These are phyloP conservation scores for Hypoxylon sp. DNA, from an alignment of 2,329 filamentous ascomycete genomes.

Conservation along the genomic window DNA sequence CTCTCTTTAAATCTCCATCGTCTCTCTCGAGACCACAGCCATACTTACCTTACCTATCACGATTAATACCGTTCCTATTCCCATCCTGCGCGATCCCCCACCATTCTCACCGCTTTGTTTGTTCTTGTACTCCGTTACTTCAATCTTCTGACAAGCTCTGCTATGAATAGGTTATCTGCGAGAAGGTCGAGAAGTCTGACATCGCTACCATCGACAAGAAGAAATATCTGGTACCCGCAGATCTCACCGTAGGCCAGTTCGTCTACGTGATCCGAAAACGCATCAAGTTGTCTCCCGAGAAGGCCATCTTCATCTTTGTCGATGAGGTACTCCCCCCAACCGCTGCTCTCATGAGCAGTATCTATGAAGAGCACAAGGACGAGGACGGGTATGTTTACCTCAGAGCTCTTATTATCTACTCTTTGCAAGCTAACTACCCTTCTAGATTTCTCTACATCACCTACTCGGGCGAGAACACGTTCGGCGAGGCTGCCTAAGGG, in stretches of 20 bases:
- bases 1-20: constrained; percentile 32
- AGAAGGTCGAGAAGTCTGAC: constrained; percentile 99
- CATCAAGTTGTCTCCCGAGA: constrained; percentile 99
- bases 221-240: constrained; percentile 98
- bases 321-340: constrained; percentile 97
- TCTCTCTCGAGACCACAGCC: neutral
- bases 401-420: constrained; percentile 16
- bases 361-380: constrained; percentile 99
- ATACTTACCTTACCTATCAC: neutral
- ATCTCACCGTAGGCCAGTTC: constrained; percentile 98
- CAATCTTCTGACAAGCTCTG: constrained; percentile 44
- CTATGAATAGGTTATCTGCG: constrained; percentile 88
- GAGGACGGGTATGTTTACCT: constrained; percentile 72
- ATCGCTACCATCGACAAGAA: constrained; percentile 99
- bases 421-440: constrained; percentile 31
- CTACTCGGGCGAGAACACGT: constrained; percentile 99
- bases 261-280: constrained; percentile 99
- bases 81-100: neutral
- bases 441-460: constrained; percentile 96
- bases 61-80: constrained; percentile 1
- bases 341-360: constrained; percentile 98
- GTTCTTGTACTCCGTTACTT: neutral
- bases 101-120: constrained; percentile 30
- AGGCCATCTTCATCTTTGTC: constrained; percentile 99
- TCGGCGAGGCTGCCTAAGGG: constrained; percentile 72